phyloP scores from a whole-genome alignment of 108 stramenopile species.

The Pseudonitzschia multiseries region DNA sequence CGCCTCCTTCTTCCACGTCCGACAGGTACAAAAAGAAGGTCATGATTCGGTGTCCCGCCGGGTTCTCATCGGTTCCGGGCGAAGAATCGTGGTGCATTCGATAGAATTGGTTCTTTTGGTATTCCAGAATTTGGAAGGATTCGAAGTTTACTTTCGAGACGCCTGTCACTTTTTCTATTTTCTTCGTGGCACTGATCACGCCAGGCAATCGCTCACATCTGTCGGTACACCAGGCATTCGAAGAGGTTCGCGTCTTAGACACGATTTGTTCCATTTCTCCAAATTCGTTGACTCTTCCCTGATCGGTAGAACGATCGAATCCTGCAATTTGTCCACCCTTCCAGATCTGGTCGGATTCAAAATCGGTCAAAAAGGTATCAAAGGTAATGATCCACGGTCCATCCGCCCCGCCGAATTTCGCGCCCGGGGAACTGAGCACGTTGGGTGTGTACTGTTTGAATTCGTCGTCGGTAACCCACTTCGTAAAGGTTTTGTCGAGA shows the following conservation, averaged over 20 bases:
- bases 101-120: conserved; percentile 67
- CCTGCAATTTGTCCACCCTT: conserved; percentile 22
- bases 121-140: conserved; percentile 73
- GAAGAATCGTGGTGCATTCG: conserved; percentile 73
- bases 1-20: conserved; percentile 88
- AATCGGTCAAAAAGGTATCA: conserved; percentile 72
- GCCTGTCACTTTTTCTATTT: conserved; percentile 54
- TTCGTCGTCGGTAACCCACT: conserved; percentile 44
- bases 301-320: conserved; percentile 63
- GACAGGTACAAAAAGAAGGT: conserved; percentile 86
- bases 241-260: conserved; percentile 55
- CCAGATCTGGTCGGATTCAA: conserved; percentile 23
- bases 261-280: conserved; percentile 40
- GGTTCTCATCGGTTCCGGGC: conserved; percentile 41
- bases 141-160: conserved; percentile 66
- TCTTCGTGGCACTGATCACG: conserved; percentile 42
- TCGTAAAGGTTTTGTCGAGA: conserved; percentile 51
- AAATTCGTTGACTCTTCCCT: conserved; percentile 30
- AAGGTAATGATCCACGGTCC: conserved; percentile 78
- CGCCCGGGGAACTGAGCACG: conserved; percentile 22
- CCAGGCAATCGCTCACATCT: conserved; percentile 33
- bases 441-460: conserved; percentile 34
- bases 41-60: conserved; percentile 76
- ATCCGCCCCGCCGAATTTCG: conserved; percentile 38
- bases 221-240: conserved; percentile 54